phyloP scores from a whole-genome alignment of 2,329 filamentous ascomycete species.

The Didymella pomorum region DNA sequence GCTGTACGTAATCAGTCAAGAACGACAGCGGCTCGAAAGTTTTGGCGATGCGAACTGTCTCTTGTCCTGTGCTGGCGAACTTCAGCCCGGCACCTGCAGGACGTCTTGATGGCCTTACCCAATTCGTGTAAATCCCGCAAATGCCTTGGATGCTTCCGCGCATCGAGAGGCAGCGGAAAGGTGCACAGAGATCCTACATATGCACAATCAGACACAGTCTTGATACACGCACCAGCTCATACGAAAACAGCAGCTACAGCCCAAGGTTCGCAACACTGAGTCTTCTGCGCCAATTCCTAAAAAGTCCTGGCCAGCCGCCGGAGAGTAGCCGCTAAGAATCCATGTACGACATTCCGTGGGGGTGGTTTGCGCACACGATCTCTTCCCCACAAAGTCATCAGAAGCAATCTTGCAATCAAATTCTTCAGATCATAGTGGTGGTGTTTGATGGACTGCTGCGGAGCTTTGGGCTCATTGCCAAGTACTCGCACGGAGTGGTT shows the following conservation, averaged over 20 bases:
- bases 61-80: conserved; percentile 15
- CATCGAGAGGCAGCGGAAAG: conserved; percentile 9
- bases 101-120: conserved; percentile 18
- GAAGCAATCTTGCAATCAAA: neutral
- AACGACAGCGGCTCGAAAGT: conserved; percentile 6
- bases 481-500: neutral
- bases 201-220: neutral
- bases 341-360: conserved; percentile 13
- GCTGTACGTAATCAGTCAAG: neutral
- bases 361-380: conserved; percentile 10
- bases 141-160: conserved; percentile 5
- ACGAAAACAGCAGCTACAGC: neutral
- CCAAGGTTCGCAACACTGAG: neutral
- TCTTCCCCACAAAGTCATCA: conserved; percentile 13
- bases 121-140: conserved; percentile 33
- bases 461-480: neutral
- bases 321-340: conserved; percentile 26
- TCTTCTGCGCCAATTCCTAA: neutral
- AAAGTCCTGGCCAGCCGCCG: conserved; percentile 23
- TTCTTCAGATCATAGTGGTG: neutral
- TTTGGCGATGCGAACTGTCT: conserved; percentile 19
- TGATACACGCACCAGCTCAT: neutral
- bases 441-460: neutral
- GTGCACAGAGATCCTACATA: conserved; percentile 2
- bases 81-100: conserved; percentile 16